These are phyloP conservation scores for Vitis vinifera DNA, from an alignment of 164 flowering plant genomes.

Conservation along the genomic window DNA sequence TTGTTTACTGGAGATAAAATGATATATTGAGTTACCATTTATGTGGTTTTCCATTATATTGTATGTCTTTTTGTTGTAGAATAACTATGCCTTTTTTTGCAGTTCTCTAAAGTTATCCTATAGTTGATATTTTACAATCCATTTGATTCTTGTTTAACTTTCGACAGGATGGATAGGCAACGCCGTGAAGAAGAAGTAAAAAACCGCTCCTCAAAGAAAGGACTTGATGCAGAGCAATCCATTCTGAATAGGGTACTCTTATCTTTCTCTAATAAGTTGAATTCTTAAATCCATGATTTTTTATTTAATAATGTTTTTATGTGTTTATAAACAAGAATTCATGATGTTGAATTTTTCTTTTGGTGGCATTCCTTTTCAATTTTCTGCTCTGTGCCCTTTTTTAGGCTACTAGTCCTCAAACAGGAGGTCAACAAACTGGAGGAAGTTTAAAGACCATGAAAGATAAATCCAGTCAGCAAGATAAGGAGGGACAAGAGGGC, in stretches of 20 bases:
- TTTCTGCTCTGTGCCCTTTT: constrained; percentile 1
- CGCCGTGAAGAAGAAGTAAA: constrained; percentile 91
- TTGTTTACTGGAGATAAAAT: too few relatives aligned
- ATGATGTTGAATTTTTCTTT: too few relatives aligned
- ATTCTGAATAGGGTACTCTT: constrained; percentile 65
- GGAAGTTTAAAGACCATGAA: constrained; percentile 88
- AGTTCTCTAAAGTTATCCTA: too few relatives aligned
- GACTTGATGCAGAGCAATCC: constrained; percentile 77
- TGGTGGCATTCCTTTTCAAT: background rate
- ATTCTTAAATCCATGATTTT: too few relatives aligned
- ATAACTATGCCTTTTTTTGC: too few relatives aligned
- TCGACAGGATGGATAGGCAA: constrained; percentile 91
- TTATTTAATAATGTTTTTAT: background rate
- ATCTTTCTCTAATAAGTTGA: too few relatives aligned
- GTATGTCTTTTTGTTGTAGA: too few relatives aligned
- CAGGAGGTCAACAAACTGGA: constrained; percentile 68
- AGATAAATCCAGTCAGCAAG: constrained; percentile 68
- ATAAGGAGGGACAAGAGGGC: constrained; percentile 78
- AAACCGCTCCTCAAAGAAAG: constrained; percentile 74
- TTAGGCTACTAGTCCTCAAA: constrained; percentile 96
- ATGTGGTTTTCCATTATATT: too few relatives aligned
- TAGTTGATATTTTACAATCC: too few relatives aligned
- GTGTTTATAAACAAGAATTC: background rate
- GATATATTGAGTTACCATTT: too few relatives aligned
- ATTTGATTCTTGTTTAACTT: constrained; percentile 6